These are phyloP conservation scores for Alternaria incomplexa DNA, from an alignment of 2,329 filamentous ascomycete species.

Conservation along the genomic window DNA sequence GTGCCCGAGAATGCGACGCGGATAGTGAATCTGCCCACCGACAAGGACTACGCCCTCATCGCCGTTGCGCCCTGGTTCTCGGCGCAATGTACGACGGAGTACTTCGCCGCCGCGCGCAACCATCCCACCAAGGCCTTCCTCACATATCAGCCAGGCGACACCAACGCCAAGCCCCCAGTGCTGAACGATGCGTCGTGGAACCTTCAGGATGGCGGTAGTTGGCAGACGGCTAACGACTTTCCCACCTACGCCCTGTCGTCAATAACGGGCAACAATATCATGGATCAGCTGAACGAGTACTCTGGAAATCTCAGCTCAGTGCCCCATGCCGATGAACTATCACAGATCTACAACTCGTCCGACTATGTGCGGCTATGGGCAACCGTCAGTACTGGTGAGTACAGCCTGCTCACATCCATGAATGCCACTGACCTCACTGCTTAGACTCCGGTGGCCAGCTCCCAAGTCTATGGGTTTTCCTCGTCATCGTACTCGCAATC, in stretches of 20 bases:
- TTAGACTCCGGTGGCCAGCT: constrained; percentile 61
- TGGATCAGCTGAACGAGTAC: constrained; percentile 75
- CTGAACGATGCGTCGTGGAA: constrained; percentile 71
- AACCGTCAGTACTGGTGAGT: constrained; percentile 55
- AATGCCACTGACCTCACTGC: constrained; percentile 1
- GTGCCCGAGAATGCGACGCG: constrained; percentile 79
- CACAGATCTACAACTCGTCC: constrained; percentile 44
- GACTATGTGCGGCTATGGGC: constrained; percentile 60
- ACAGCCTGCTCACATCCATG: background rate
- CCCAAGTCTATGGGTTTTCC: constrained; percentile 82
- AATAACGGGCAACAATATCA: constrained; percentile 68
- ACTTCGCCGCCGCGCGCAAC: constrained; percentile 68
- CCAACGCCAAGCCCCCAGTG: constrained; percentile 67
- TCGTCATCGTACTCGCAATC: constrained; percentile 72
- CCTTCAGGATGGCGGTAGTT: constrained; percentile 71
- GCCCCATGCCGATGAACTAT: constrained; percentile 49
- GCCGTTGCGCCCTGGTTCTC: constrained; percentile 88
- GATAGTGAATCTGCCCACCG: constrained; percentile 67
- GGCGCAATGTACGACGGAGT: constrained; percentile 73
- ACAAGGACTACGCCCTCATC: constrained; percentile 72
- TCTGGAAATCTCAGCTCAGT: constrained; percentile 71
- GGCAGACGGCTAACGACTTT: constrained; percentile 73
- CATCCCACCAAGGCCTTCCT: constrained; percentile 63
- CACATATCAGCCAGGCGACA: constrained; percentile 59
- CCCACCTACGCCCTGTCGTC: constrained; percentile 85